phyloP scores from a whole-genome alignment of 179 eudicot species.

The Amaranthus tricolor region DNA sequence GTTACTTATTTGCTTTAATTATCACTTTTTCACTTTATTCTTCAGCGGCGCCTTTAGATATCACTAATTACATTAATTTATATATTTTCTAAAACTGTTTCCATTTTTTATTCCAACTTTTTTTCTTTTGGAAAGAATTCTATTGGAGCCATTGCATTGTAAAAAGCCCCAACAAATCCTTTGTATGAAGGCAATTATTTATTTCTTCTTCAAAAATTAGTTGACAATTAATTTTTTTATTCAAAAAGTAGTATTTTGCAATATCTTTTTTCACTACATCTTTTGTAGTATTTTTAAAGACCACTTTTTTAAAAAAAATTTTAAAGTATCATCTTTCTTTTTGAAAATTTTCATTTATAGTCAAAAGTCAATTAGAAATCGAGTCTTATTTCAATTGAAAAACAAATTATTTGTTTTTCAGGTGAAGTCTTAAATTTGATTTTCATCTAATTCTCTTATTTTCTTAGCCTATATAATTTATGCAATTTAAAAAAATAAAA shows the following conservation, averaged over 20 bases:
- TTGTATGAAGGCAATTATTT: neutral
- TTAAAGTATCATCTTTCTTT: neutral
- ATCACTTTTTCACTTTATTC: slow-evolving; percentile 26
- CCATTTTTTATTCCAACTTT: neutral
- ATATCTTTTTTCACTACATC: neutral
- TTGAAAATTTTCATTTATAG: no score
- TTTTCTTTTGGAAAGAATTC: neutral
- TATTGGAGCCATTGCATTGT: slow-evolving; percentile 3
- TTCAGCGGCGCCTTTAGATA: slow-evolving; percentile 27
- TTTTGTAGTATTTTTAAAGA: neutral
- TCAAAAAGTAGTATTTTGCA: neutral
- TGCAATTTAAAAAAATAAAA: no score
- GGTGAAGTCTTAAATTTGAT: no score
- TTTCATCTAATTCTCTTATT: no score
- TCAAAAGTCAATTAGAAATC: no score
- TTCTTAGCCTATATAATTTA: no score
- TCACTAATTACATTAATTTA: neutral
- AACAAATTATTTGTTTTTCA: no score
- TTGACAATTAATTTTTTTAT: neutral
- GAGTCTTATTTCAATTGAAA: no score
- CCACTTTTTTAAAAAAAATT: neutral
- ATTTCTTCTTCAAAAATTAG: neutral
- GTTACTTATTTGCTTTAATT: slow-evolving; percentile 28
- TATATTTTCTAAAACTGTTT: neutral
- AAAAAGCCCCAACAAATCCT: neutral